A percentile compares a stretch with the other conserved stretches of the same genome.
phyloP scores from a whole-genome alignment of 306 rosid genomes.

The Quercus rubra region DNA sequence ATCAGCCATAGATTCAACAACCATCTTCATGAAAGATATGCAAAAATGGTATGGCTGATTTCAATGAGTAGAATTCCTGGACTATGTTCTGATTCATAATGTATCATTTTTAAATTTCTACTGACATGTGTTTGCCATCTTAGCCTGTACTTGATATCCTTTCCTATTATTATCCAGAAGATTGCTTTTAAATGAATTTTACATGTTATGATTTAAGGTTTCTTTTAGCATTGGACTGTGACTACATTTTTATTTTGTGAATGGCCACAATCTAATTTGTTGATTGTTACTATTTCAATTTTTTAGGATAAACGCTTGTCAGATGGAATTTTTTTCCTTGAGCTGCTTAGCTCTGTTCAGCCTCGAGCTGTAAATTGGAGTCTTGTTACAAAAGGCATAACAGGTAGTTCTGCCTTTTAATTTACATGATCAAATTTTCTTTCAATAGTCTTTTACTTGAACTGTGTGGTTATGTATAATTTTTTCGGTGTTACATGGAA shows the following conservation, averaged over 20 bases:
- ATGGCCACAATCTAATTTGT: neutral
- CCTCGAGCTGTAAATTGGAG: conserved; percentile 93
- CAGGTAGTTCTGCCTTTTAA: conserved; percentile 50
- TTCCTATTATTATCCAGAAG: neutral
- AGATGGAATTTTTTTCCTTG: conserved; percentile 88
- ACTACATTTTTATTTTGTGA: neutral
- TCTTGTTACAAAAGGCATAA: conserved; percentile 80
- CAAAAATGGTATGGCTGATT: neutral
- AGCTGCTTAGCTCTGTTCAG: conserved; percentile 89
- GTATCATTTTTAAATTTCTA: neutral
- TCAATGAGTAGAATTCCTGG: neutral
- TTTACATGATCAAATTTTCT: neutral
- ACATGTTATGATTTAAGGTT: neutral
- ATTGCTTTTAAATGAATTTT: neutral
- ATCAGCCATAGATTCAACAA: neutral
- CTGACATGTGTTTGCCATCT: neutral
- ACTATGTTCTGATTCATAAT: neutral
- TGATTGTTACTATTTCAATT: conserved; percentile 15
- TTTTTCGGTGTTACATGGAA: neutral
- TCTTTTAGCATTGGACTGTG: neutral
- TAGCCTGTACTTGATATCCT: neutral
- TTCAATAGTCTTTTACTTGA: neutral
- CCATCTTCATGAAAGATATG: neutral
- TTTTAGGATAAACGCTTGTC: conserved; percentile 84
- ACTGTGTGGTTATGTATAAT: neutral